Percentiles rank a stretch among this genome's conserved stretches.
Evolutionary conservation across 768 basidiomycete genomes (phyloP).

Genomic region (Suillus ampliporus): DNA sequence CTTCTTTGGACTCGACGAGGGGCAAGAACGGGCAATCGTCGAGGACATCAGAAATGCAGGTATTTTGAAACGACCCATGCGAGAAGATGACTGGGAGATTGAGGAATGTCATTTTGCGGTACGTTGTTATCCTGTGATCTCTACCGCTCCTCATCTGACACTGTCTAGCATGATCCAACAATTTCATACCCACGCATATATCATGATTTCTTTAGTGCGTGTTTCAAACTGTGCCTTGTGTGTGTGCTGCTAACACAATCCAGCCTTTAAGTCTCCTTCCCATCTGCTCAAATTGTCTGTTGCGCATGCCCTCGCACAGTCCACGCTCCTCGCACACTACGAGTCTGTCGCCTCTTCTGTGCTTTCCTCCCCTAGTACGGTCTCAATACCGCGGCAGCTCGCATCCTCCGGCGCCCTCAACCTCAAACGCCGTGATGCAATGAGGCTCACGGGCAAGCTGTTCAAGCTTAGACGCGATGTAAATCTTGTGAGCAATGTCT

Average conservation of each 20-base stretch:
- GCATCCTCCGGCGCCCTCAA: slow-evolving; percentile 77
- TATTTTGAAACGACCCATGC: slow-evolving; percentile 62
- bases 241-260: slow-evolving; percentile 2
- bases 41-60: slow-evolving; percentile 83
- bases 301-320: slow-evolving; percentile 93
- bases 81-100: slow-evolving; percentile 83
- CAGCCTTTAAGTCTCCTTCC: slow-evolving; percentile 91
- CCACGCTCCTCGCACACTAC: slow-evolving; percentile 88
- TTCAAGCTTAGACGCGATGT: slow-evolving; percentile 91
- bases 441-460: slow-evolving; percentile 83
- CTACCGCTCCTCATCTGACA: slow-evolving; percentile 11
- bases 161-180: slow-evolving; percentile 75
- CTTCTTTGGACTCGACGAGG: slow-evolving; percentile 86
- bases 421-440: slow-evolving; percentile 79
- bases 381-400: slow-evolving; percentile 84
- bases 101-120: slow-evolving; percentile 93
- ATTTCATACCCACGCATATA: slow-evolving; percentile 91
- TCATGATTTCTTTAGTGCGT: slow-evolving; percentile 94
- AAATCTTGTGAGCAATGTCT: slow-evolving; percentile 89
- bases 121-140: slow-evolving; percentile 32
- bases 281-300: slow-evolving; percentile 93
- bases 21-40: slow-evolving; percentile 79
- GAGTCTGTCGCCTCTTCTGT: slow-evolving; percentile 80
- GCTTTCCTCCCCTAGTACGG: slow-evolving; percentile 75
- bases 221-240: neutral